A percentile compares a stretch with the other conserved stretches of the same genome.
These are phyloP conservation scores for Geotrichum europaeum DNA, from an alignment of 1,139 yeast species.

Conservation along the genomic window DNA sequence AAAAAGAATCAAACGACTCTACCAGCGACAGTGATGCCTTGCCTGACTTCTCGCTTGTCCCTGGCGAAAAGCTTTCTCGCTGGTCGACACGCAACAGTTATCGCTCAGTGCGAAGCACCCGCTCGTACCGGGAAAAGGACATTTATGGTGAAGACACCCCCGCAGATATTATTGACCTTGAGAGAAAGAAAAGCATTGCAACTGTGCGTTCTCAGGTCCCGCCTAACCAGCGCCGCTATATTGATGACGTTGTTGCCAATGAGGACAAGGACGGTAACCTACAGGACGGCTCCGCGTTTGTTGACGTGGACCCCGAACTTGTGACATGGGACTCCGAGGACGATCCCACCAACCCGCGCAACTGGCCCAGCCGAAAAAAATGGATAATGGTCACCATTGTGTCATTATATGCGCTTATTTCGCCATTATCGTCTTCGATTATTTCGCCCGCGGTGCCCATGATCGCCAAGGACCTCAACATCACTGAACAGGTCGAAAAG, in stretches of 20 bases:
- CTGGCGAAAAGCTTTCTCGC: background rate
- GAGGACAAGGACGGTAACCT: constrained; percentile 10
- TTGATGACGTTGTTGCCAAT: constrained; percentile 14
- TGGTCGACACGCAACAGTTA: background rate
- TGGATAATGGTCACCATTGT: constrained; percentile 45
- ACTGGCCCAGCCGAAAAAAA: constrained; percentile 46
- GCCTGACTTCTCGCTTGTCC: background rate
- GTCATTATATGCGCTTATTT: constrained; percentile 47
- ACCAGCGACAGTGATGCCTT: background rate
- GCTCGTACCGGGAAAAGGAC: background rate
- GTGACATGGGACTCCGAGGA: constrained; percentile 61
- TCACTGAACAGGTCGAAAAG: constrained; percentile 38
- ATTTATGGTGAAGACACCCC: background rate
- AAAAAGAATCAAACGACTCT: background rate
- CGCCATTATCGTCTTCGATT: constrained; percentile 57
- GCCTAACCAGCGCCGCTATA: constrained; percentile 3
- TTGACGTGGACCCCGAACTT: constrained; percentile 52
- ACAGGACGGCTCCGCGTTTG: constrained; percentile 45
- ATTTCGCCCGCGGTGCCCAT: constrained; percentile 51
- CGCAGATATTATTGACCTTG: constrained; percentile 1
- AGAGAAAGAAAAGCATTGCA: constrained; percentile 7
- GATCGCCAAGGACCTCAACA: constrained; percentile 42
- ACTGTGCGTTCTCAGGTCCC: constrained; percentile 3
- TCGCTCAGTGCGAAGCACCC: background rate
- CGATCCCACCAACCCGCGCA: constrained; percentile 57